Base-by-base conservation (phyloP, 2,329 filamentous ascomycete genomes). In the Cladosporium velox region DNA sequence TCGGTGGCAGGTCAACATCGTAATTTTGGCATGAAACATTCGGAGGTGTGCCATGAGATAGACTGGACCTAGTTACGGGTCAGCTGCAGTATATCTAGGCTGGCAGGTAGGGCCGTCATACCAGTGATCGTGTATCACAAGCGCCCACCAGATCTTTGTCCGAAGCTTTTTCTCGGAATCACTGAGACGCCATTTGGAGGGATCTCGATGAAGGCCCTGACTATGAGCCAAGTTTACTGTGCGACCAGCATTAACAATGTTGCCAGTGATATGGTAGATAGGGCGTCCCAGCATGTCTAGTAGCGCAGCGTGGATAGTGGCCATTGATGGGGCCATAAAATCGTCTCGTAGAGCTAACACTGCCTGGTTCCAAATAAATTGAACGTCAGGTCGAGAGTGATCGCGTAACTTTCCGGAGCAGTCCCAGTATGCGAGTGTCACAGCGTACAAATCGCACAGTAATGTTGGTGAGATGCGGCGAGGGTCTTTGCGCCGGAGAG, bases 111-210 rank as follows among this genome's bases (percentile, higher is more conserved):
- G 12, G 49, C 21, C 21, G 30, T 8, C 66, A 34, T 35, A 81
- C 80, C 85, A 87, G 49, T 83, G 80, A 72, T 87, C 85, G 65
- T 85, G 84, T 47, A 87, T 83, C 2, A 86, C 77, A 2, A 86
- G 82, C 5, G 82, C 84, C 85, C 85, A 87, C 83, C 85, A 87
- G 3, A 85, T 73, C 2, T 83, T 81, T 34, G 84, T 82, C 7
- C 85, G 79, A 18, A 84, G 75, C 10, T 80, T 78, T 69, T 85
- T 86, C 68, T 87, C 85, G 38, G 78, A 76, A 1, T 78, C 78
- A 1, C 81, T 80, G 1, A 85, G 78, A 55, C 82, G 83, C 84
- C 84, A 87, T 65, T 79, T 78, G 4, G 79, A 81, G 14, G 84
- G 83, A 69, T 87, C 83, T 32, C 85, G 80, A 67, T 87, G 85